A percentile compares a stretch with the other conserved stretches of the same genome.
Conservation (phyloP, 176 grass and related monocot genomes). For the Triticum timopheevii region DNA sequence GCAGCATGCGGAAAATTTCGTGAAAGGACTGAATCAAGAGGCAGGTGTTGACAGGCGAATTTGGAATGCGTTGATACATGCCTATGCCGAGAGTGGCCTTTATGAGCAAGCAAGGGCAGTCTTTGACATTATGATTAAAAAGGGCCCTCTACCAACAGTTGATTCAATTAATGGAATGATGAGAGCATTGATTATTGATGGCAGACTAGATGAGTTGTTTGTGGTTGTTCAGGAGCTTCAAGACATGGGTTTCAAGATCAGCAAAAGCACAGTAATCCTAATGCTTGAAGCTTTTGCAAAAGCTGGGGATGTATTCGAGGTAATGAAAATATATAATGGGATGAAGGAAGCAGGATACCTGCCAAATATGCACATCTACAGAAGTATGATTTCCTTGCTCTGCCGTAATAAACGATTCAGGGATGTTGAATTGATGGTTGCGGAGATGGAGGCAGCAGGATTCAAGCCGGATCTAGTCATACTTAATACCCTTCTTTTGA, state of each 20-base stretch:
- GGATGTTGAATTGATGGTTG: slow-evolving; percentile 84
- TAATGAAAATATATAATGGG: slow-evolving; percentile 98
- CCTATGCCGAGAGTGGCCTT: slow-evolving; percentile 80
- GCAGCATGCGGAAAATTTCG: slow-evolving; percentile 77
- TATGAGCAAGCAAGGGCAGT: slow-evolving; percentile 84
- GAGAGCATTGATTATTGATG: slow-evolving; percentile 81
- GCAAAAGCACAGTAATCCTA: slow-evolving; percentile 80
- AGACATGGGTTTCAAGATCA: slow-evolving; percentile 92
- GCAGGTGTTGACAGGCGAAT: slow-evolving; percentile 65
- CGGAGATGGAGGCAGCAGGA: slow-evolving; percentile 71
- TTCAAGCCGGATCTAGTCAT: slow-evolving; percentile 74
- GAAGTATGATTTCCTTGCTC: slow-evolving; percentile 74
- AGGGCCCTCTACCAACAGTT: slow-evolving; percentile 68
- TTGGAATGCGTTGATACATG: slow-evolving; percentile 90
- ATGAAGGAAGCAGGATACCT: slow-evolving; percentile 94
- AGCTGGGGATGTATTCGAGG: slow-evolving; percentile 82
- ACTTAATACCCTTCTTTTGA: slow-evolving; percentile 72
- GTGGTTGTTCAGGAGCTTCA: slow-evolving; percentile 86
- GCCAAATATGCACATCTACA: slow-evolving; percentile 82
- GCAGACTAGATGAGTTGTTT: slow-evolving; percentile 81
- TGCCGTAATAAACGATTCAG: slow-evolving; percentile 65
- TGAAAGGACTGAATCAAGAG: slow-evolving; percentile 57
- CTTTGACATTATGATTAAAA: slow-evolving; percentile 86
- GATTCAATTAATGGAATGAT: slow-evolving; percentile 92
- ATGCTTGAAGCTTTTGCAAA: slow-evolving; percentile 93